phyloP scores from a whole-genome alignment of 2,329 filamentous ascomycete genomes.

The Colletotrichum camelliae region DNA sequence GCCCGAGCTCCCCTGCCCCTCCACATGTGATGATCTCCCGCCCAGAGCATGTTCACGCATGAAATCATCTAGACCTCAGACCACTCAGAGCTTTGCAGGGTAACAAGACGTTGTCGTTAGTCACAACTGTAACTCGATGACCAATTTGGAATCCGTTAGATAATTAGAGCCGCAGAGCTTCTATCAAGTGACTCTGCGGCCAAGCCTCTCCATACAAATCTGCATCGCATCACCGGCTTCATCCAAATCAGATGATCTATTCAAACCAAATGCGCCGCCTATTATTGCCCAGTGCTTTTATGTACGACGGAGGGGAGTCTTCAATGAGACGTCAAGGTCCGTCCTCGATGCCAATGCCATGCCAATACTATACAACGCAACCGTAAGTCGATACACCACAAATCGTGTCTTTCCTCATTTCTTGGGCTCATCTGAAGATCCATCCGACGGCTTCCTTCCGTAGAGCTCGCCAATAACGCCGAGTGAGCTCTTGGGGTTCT shows the following conservation, averaged over 20 bases:
- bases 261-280: conserved; percentile 12
- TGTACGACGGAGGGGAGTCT: conserved; percentile 20
- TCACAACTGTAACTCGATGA: neutral
- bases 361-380: conserved; percentile 14
- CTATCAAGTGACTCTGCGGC: neutral
- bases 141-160: neutral
- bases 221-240: neutral
- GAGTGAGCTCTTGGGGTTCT: conserved; percentile 21
- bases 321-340: conserved; percentile 13
- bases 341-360: conserved; percentile 10
- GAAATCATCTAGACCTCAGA: neutral
- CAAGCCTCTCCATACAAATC: neutral
- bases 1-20: conserved; percentile 14
- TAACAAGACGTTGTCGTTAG: neutral
- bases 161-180: neutral
- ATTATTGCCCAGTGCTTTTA: neutral
- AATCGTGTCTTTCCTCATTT: neutral
- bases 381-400: neutral
- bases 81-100: neutral
- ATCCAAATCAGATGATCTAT: neutral
- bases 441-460: conserved; percentile 15
- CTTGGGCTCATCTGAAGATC: conserved; percentile 14
- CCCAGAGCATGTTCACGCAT: neutral
- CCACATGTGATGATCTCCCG: neutral
- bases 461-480: conserved; percentile 16